Percentiles rank a stretch among this genome's conserved stretches.
These are phyloP conservation scores for Botrytis tulipae DNA, from an alignment of 2,329 filamentous ascomycete genomes.

Conservation along the genomic window DNA sequence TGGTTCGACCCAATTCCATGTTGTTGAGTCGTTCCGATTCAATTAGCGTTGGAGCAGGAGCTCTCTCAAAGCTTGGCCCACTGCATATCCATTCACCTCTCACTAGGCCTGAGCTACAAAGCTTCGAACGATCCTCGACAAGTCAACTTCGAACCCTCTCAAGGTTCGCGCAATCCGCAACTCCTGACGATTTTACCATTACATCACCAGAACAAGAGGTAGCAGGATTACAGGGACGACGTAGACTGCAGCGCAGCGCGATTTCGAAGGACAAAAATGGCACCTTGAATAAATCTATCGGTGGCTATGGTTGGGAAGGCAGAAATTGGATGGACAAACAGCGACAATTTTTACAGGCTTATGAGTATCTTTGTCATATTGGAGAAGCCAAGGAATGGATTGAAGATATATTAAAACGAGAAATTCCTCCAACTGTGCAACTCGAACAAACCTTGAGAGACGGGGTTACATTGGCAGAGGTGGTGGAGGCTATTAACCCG, in stretches of 20 bases:
- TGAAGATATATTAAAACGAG: conserved; percentile 80
- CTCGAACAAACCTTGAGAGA: conserved; percentile 89
- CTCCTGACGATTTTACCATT: conserved; percentile 77
- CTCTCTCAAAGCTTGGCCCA: conserved; percentile 15
- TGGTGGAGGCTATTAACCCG: conserved; percentile 85
- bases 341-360: conserved; percentile 91
- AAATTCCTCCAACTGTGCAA: conserved; percentile 88
- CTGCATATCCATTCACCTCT: conserved; percentile 46
- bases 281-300: conserved; percentile 47
- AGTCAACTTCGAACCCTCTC: conserved; percentile 86
- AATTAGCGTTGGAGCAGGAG: conserved; percentile 35
- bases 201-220: conserved; percentile 80
- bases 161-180: conserved; percentile 71
- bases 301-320: conserved; percentile 70
- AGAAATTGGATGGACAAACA: conserved; percentile 99
- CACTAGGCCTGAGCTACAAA: conserved; percentile 71
- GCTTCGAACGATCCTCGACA: conserved; percentile 83
- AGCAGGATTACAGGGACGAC: conserved; percentile 78
- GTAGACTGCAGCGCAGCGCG: conserved; percentile 71
- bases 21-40: conserved; percentile 58
- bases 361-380: conserved; percentile 98
- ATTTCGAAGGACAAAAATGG: conserved; percentile 40
- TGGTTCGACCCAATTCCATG: conserved; percentile 57
- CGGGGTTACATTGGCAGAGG: conserved; percentile 89
- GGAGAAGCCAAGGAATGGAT: conserved; percentile 99